Evolutionary conservation across 2,329 filamentous ascomycete species (phyloP), one percentile per base, ranked within the genome.

Genomic region (Bipolaris bicolor): DNA sequence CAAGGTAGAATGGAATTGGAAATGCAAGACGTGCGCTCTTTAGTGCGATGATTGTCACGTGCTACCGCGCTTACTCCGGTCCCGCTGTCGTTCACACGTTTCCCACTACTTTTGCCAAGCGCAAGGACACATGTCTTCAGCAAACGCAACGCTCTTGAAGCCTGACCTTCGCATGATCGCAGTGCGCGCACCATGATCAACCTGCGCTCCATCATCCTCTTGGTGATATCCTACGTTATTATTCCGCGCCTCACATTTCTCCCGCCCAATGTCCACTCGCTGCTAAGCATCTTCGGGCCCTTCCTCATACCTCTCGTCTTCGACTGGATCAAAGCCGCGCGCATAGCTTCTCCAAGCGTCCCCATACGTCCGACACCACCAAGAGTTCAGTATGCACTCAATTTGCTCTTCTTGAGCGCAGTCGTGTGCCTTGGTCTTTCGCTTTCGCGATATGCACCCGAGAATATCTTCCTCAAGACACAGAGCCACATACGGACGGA

Each of bases 401-500:
- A 81, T 56, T 70, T 90, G 68, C 80, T 95, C 67, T 79, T 86
- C 72, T 51, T 84, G 65, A 80, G 82, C 61, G 81, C 81, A 44
- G 64, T 81, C 43, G 60, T 83, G 56, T 84, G 82, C 64, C 76
- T 90, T 49, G 68, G 88, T 57, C 83, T 86, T 57, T 88, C 89
- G 15, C 78, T 94, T 0, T 88, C 91, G 0, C 63, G 79, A 57
- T 88, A 92, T 70, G 81, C 85, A 5, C 89, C 90, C 4, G 87
- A 91, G 73, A 97, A 97, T 78, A 81, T 98, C 75, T 97, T 98
- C 82, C 72, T 77, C 29, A 76, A 81, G 16, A 97, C 94, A 1
- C 82, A 87, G 55, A 95, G 91, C 49, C 90, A 93, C 33, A 86
- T 98, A 16, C 90, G 92, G 69, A 94, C 90, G 40, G 88, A 92